Evolutionary conservation across 352 stramenopile species (phyloP).

Genomic region (Phytophthora syringae): DNA sequence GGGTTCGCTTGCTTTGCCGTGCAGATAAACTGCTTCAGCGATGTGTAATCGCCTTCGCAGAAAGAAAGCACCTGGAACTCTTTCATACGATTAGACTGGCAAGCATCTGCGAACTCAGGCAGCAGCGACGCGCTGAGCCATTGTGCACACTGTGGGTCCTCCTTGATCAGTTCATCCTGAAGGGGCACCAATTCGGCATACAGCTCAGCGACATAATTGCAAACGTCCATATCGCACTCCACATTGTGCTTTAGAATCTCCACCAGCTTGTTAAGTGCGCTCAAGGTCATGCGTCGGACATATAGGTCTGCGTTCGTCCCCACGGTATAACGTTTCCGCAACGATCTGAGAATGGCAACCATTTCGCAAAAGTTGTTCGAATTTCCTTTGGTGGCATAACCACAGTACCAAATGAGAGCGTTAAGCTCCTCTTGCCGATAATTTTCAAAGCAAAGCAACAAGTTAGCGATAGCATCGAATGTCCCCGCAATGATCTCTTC

Average conservation of each 20-base stretch:
- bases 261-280: constrained; percentile 78
- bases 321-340: constrained; percentile 37
- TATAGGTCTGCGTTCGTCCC: constrained; percentile 46
- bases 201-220: constrained; percentile 69
- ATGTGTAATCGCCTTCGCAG: constrained; percentile 77
- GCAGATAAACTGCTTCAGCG: constrained; percentile 74
- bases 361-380: constrained; percentile 43
- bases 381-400: constrained; percentile 38
- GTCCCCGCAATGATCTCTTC: constrained; percentile 74
- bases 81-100: constrained; percentile 53
- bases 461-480: constrained; percentile 60
- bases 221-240: constrained; percentile 64
- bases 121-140: constrained; percentile 76
- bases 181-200: constrained; percentile 73
- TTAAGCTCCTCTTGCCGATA: constrained; percentile 69
- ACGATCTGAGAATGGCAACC: constrained; percentile 56
- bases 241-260: constrained; percentile 80
- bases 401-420: constrained; percentile 73
- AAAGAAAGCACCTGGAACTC: constrained; percentile 68
- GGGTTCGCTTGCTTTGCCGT: constrained; percentile 67
- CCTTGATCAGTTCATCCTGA: constrained; percentile 42
- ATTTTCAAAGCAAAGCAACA: constrained; percentile 62
- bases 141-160: constrained; percentile 76
- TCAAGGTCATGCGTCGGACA: constrained; percentile 75
- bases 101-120: constrained; percentile 76